A percentile compares a stretch with the other conserved stretches of the same genome.
Conservation (phyloP, 1,139 yeast genomes). For the Protomyces macrosporus region DNA sequence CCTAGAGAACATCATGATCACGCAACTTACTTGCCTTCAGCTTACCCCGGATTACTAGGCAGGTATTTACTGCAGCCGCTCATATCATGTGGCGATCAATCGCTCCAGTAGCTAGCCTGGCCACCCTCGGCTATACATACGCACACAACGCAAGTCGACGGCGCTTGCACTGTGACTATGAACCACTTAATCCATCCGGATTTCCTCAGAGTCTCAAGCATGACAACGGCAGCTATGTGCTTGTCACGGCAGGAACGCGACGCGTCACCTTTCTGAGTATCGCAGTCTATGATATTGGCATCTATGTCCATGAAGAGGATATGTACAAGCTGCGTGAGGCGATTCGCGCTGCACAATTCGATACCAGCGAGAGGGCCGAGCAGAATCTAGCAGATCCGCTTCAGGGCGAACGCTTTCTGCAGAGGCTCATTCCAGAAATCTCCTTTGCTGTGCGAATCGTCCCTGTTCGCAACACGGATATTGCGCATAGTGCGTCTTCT, state of each 20-base stretch:
- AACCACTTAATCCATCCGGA: neutral
- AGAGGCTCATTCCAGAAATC: conserved; percentile 51
- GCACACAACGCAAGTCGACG: neutral
- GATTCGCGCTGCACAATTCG: neutral
- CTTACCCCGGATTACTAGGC: too few species aligned
- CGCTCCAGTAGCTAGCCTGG: too few species aligned
- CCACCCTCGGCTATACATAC: too few species aligned
- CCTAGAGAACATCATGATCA: too few species aligned
- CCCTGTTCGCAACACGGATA: conserved; percentile 86
- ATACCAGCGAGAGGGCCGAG: neutral
- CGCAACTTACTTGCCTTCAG: too few species aligned
- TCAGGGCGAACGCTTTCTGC: conserved; percentile 52
- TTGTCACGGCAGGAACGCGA: conserved; percentile 16
- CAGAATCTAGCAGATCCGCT: conserved; percentile 38
- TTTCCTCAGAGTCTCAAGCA: neutral
- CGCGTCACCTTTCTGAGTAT: conserved; percentile 14
- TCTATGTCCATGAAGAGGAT: conserved; percentile 4
- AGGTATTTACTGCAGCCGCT: too few species aligned
- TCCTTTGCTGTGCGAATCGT: conserved; percentile 67
- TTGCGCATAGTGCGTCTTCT: conserved; percentile 50
- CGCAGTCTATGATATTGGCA: conserved; percentile 18
- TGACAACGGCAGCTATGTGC: neutral
- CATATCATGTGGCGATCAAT: too few species aligned
- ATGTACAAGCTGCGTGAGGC: neutral
- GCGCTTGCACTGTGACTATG: conserved; percentile 8